phyloP scores from a whole-genome alignment of 2,329 filamentous ascomycete genomes.

The Cladophialophora carrionii region DNA sequence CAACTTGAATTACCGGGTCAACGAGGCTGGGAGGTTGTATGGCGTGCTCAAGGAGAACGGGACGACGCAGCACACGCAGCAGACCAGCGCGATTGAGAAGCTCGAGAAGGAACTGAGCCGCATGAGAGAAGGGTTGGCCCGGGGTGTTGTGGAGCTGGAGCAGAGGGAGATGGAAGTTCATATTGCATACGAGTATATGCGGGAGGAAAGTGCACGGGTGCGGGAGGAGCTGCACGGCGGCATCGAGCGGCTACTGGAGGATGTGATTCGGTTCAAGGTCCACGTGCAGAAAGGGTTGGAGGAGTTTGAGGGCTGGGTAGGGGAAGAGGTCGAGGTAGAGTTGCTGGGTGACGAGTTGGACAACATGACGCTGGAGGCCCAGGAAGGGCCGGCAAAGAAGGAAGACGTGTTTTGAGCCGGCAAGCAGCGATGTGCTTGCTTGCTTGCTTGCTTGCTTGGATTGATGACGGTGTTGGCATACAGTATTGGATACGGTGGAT shows the following conservation, averaged over 20 bases:
- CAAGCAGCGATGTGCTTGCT: background rate
- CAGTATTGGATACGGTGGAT: background rate
- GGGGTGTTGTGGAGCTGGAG: slow-evolving; percentile 47
- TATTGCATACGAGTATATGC: slow-evolving; percentile 38
- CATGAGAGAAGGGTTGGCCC: slow-evolving; percentile 38
- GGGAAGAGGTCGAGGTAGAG: slow-evolving; percentile 88
- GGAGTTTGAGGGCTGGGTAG: slow-evolving; percentile 91
- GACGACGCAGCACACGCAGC: slow-evolving; percentile 81
- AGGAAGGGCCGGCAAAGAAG: slow-evolving; percentile 3
- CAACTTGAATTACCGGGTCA: slow-evolving; percentile 82
- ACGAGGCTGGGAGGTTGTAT: slow-evolving; percentile 84
- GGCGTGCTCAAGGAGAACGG: slow-evolving; percentile 86
- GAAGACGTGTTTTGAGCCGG: slow-evolving; percentile 6
- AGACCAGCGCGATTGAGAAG: slow-evolving; percentile 93
- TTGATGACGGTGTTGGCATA: background rate
- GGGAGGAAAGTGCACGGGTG: slow-evolving; percentile 48
- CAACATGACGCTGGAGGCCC: slow-evolving; percentile 23
- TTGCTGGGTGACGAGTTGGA: slow-evolving; percentile 64
- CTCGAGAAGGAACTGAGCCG: slow-evolving; percentile 94
- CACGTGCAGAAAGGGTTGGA: slow-evolving; percentile 91
- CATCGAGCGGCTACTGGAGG: slow-evolving; percentile 92
- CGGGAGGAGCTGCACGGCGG: slow-evolving; percentile 98
- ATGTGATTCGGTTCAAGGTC: slow-evolving; percentile 98
- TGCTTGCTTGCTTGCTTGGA: background rate
- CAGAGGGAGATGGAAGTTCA: slow-evolving; percentile 64